Percentiles rank a stretch among this genome's conserved stretches.
Evolutionary conservation across 192 early-diverging fungal genomes (phyloP).

Genomic region (Coemansia erecta): DNA sequence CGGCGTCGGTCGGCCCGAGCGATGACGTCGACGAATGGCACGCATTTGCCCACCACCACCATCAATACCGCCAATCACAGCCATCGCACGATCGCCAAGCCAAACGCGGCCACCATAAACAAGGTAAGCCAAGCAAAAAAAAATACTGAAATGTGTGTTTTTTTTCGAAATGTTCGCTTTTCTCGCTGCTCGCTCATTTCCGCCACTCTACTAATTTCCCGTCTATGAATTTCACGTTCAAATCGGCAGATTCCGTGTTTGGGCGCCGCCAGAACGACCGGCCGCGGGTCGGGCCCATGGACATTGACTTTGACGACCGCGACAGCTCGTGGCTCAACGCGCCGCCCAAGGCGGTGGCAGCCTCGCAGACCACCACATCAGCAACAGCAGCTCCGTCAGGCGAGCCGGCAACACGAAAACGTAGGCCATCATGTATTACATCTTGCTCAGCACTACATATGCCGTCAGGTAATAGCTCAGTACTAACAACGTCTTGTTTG

Average conservation of each 20-base stretch:
- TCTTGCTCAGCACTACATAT: too few species aligned
- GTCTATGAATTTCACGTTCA: slow-evolving; percentile 41
- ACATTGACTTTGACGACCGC: slow-evolving; percentile 35
- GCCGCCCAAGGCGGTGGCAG: background rate
- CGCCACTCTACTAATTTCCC: background rate
- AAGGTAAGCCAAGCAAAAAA: background rate
- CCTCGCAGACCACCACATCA: slow-evolving; percentile 1
- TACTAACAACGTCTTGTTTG: background rate
- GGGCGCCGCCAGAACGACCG: slow-evolving; percentile 11
- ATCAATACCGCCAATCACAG: background rate
- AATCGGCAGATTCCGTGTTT: slow-evolving; percentile 22
- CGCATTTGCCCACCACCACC: too few species aligned
- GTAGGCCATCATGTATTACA: slow-evolving; percentile 1
- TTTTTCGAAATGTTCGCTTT: background rate
- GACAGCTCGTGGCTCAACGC: slow-evolving; percentile 44
- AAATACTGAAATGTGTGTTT: slow-evolving; percentile 7
- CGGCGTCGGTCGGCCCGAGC: slow-evolving; percentile 1
- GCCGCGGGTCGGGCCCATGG: slow-evolving; percentile 40
- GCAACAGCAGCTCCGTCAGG: too few species aligned
- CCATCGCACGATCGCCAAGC: background rate
- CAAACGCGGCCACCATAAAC: background rate
- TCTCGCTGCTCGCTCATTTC: too few species aligned
- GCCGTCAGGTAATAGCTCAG: too few species aligned
- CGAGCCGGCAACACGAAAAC: slow-evolving; percentile 24
- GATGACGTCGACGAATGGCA: slow-evolving; percentile 28